Evolutionary conservation across 2,329 filamentous ascomycete species (phyloP).

Genomic region (Epichloe aotearoae): DNA sequence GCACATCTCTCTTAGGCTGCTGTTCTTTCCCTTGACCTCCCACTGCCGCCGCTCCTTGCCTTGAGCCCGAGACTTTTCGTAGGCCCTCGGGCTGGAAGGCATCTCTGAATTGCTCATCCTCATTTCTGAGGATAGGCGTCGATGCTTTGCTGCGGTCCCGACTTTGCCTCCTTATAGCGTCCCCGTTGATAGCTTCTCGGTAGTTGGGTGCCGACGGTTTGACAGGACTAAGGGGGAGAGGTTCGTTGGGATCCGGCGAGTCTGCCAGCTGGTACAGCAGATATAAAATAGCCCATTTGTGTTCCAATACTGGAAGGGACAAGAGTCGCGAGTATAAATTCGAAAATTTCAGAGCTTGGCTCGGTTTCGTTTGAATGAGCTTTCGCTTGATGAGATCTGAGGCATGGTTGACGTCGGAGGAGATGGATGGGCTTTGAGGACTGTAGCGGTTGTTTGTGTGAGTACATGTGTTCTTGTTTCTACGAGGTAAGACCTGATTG

Average conservation of each 20-base stretch:
- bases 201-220: conserved; percentile 26
- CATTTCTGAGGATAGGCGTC: conserved; percentile 23
- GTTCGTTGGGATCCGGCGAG: conserved; percentile 42
- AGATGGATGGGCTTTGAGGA: conserved; percentile 39
- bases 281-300: conserved; percentile 96
- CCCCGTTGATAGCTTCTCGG: conserved; percentile 23
- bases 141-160: conserved; percentile 24
- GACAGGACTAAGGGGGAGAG: conserved; percentile 30
- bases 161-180: conserved; percentile 24
- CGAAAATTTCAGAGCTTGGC: conserved; percentile 71
- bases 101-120: conserved; percentile 37
- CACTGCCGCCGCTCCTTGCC: conserved; percentile 18
- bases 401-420: conserved; percentile 75
- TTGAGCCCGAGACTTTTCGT: conserved; percentile 28
- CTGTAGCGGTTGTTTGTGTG: conserved; percentile 14
- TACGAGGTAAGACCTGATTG: background rate
- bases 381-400: conserved; percentile 85
- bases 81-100: conserved; percentile 42
- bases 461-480: background rate
- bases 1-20: conserved; percentile 32
- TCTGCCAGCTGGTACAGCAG: conserved; percentile 76
- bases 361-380: conserved; percentile 64
- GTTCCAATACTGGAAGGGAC: conserved; percentile 79
- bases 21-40: conserved; percentile 17
- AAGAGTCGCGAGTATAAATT: conserved; percentile 83